Evolutionary conservation across 768 basidiomycete genomes (phyloP), one percentile per base, ranked within the genome.

Genomic region (Galerina marginata): DNA sequence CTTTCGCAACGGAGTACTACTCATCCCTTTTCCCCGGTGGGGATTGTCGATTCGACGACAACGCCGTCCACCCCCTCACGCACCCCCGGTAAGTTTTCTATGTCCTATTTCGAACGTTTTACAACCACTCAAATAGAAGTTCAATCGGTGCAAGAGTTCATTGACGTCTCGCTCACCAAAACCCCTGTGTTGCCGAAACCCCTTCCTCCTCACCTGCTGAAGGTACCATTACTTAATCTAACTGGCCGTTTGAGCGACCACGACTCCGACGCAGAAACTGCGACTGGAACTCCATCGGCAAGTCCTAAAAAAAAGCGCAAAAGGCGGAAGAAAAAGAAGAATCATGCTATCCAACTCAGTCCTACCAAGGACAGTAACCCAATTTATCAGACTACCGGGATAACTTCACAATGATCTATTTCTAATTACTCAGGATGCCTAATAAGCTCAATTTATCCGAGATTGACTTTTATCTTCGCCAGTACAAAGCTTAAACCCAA

Each of bases 181-280:
- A 59, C 58, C 3, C 57, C 61, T 14, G 54, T n/a, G 12, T 38
- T 48, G 29, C 50, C 40, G 33, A 63, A 65, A 44, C 40, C 47
- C 6, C 69, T 70, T 59, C 66, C 72, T 14, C 47, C 63, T 25
- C 66, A 62, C 2, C 58, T 77, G 25, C 58, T 75, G 20, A 75
- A 76, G 51, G 59, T 75, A 3, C 82, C 85, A 12, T 61, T 90
- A 16, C 73, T 90, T 26, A 89, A 89, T 65, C 77, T 90, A 10
- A 73, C 72, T 42, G 85, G 85, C 1, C 83, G 82, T 25, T 82
- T 71, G 9, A 75, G 71, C 40, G 72, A 73, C 38, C 69, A 67
- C 12, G 73, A 75, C 36, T 74, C 71, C 16, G 77, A 74, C 7
- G 68, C 69, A 14, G 75, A 74, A n/a, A 65, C 43, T 4, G 51